Conservation (phyloP, 1,284 basidiomycete species). For the Golubevia sp. region DNA sequence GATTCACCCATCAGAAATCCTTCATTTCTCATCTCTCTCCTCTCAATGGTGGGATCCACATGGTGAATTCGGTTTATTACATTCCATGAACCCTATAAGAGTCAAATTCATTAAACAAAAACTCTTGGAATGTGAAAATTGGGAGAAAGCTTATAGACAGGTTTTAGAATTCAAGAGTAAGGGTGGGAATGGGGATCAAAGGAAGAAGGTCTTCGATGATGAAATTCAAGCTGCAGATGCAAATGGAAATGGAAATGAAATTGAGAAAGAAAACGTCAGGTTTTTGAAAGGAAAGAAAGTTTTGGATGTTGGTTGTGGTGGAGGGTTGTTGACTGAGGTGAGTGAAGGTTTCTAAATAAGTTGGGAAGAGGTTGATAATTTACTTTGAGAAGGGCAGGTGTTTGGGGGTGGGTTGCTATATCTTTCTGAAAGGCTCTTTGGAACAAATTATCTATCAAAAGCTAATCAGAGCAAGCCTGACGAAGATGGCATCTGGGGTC, state of each 20-base stretch:
- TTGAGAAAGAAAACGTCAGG: background rate
- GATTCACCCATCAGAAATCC: conserved; percentile 72
- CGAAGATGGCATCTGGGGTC: background rate
- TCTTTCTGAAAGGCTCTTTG: too few relatives aligned
- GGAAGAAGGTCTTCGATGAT: background rate
- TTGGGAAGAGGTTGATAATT: too few relatives aligned
- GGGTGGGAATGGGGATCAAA: background rate
- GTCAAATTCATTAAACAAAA: conserved; percentile 85
- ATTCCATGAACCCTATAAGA: conserved; percentile 92
- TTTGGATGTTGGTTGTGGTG: conserved; percentile 90
- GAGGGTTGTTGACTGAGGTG: conserved; percentile 90
- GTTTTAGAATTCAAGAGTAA: conserved; percentile 6
- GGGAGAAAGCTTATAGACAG: conserved; percentile 36
- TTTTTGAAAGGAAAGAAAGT: conserved; percentile 69
- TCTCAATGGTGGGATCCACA: conserved; percentile 95
- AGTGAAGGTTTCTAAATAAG: conserved; percentile 14
- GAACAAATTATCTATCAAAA: too few relatives aligned
- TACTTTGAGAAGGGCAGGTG: too few relatives aligned
- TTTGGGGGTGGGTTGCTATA: too few relatives aligned
- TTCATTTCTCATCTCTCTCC: conserved; percentile 88
- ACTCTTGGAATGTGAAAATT: conserved; percentile 54
- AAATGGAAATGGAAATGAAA: too few relatives aligned
- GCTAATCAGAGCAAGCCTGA: too few relatives aligned
- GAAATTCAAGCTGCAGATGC: too few relatives aligned
- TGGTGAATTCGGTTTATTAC: conserved; percentile 87